These are phyloP conservation scores for Nemania serpens DNA, from an alignment of 2,329 filamentous ascomycete genomes.

Conservation along the genomic window DNA sequence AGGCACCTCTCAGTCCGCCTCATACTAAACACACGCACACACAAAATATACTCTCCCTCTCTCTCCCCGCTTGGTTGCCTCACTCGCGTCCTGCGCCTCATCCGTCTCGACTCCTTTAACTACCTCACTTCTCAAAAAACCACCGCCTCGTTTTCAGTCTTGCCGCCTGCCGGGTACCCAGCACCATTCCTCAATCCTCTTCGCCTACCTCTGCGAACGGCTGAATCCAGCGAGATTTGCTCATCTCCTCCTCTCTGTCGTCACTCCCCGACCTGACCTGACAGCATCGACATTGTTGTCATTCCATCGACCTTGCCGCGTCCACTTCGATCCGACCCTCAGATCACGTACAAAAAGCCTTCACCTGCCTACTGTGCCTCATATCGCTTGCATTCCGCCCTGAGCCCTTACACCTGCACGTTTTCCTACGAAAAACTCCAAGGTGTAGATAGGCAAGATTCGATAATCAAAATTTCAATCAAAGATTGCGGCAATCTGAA, in stretches of 20 bases:
- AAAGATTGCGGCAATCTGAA: conserved; percentile 45
- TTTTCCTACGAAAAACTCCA: conserved; percentile 86
- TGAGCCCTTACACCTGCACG: conserved; percentile 84
- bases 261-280: conserved; percentile 30
- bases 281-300: conserved; percentile 38
- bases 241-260: conserved; percentile 35
- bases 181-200: conserved; percentile 29
- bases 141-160: conserved; percentile 25
- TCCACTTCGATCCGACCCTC: conserved; percentile 38
- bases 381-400: conserved; percentile 47
- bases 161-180: conserved; percentile 17
- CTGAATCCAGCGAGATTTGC: conserved; percentile 33
- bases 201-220: conserved; percentile 35
- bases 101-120: too few species aligned
- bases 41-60: not conserved
- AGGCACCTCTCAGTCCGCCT: too few species aligned
- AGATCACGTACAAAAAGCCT: conserved; percentile 35
- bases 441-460: conserved; percentile 80
- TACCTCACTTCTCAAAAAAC: conserved; percentile 2
- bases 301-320: conserved; percentile 38
- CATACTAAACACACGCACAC: too few species aligned
- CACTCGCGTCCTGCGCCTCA: not conserved
- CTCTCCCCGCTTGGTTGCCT: not conserved
- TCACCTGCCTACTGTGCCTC: conserved; percentile 35
- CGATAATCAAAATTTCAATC: conserved; percentile 52